These are phyloP conservation scores for Galerina sulciceps DNA, from an alignment of 768 basidiomycete genomes.

Conservation along the genomic window DNA sequence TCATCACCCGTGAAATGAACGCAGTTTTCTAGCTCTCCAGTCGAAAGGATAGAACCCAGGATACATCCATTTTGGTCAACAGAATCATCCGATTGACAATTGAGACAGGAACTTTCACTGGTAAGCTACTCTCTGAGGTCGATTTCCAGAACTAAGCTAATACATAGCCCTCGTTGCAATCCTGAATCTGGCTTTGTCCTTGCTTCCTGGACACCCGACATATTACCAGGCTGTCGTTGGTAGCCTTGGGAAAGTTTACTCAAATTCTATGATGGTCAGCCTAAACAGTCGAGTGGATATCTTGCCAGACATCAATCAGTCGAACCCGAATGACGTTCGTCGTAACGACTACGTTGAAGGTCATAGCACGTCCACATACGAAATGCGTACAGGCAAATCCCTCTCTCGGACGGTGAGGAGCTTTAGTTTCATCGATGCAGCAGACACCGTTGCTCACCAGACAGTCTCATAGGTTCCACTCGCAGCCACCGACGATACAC, in stretches of 20 bases:
- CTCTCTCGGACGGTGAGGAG: no score
- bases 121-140: background rate
- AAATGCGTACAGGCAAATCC: no score
- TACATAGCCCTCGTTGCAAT: slow-evolving; percentile 1
- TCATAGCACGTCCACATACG: no score
- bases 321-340: no score
- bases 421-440: no score
- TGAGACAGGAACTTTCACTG: slow-evolving; percentile 4
- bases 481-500: no score
- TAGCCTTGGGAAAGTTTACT: slow-evolving; percentile 6
- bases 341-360: no score
- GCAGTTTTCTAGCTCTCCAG: background rate
- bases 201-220: slow-evolving; percentile 4
- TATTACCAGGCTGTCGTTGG: slow-evolving; percentile 4
- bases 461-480: no score
- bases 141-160: background rate
- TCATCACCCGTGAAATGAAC: background rate
- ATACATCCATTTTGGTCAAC: background rate
- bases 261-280: slow-evolving; percentile 3
- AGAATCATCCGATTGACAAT: slow-evolving; percentile 1
- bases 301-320: no score
- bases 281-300: slow-evolving; percentile 2
- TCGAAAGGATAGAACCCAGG: background rate
- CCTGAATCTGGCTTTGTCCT: slow-evolving; percentile 1
- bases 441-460: no score